phyloP scores from a whole-genome alignment of 2,329 filamentous ascomycete species.

The Trichophyton verrucosum region DNA sequence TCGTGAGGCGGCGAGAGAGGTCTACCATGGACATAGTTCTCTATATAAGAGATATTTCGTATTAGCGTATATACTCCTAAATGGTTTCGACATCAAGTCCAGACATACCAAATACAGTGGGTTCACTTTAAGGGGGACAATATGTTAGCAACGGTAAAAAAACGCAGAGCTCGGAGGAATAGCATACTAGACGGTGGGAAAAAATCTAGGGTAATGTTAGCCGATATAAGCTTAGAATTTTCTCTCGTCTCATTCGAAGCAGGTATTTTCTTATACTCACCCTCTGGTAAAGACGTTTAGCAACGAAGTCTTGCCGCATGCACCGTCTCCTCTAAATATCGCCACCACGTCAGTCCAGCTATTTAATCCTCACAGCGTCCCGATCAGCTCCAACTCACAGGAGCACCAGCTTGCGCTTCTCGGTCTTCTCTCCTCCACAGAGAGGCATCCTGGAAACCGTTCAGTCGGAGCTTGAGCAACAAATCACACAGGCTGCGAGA shows the following conservation, averaged over 20 bases:
- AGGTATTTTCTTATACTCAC: slow-evolving; percentile 38
- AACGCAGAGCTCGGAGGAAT: slow-evolving; percentile 13
- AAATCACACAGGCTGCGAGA: too few species aligned
- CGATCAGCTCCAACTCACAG: slow-evolving; percentile 43
- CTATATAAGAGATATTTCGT: slow-evolving; percentile 29
- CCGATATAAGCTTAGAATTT: background rate
- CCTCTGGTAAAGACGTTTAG: slow-evolving; percentile 98
- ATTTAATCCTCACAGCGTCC: background rate
- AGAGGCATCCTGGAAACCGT: slow-evolving; percentile 28
- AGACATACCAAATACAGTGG: slow-evolving; percentile 67
- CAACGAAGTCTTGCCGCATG: slow-evolving; percentile 91
- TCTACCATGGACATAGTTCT: slow-evolving; percentile 95
- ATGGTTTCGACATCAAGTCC: background rate
- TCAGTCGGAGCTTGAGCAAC: too few species aligned
- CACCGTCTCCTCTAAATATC: slow-evolving; percentile 67
- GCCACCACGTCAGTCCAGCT: background rate
- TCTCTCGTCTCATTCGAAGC: slow-evolving; percentile 4
- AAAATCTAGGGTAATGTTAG: slow-evolving; percentile 51
- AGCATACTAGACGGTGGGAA: slow-evolving; percentile 82
- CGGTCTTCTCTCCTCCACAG: slow-evolving; percentile 67
- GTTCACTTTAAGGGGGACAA: slow-evolving; percentile 46
- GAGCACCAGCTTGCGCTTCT: slow-evolving; percentile 91
- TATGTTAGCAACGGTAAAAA: slow-evolving; percentile 13
- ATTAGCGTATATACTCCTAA: background rate
- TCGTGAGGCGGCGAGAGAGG: background rate